Evolutionary conservation across 495 filamentous ascomycete species (phyloP).

Genomic region (Podospora tetraspora): DNA sequence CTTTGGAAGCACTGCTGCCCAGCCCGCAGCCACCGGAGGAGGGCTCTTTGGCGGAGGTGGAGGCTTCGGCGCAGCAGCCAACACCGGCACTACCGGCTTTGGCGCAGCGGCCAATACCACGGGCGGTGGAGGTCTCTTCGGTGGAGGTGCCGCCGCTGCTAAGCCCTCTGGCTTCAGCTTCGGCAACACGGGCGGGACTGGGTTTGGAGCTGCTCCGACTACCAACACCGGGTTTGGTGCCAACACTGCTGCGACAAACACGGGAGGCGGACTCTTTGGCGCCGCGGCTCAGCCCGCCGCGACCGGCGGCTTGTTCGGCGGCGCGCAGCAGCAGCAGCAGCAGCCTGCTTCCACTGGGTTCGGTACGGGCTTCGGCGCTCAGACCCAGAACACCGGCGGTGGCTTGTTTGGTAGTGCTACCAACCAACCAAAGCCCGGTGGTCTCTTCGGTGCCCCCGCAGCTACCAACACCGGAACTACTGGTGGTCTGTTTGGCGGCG

Average conservation of each 20-base stretch:
- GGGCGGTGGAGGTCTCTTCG: slow-evolving; percentile 39
- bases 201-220: slow-evolving; percentile 28
- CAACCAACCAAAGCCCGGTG: slow-evolving; percentile 41
- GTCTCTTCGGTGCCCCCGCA: slow-evolving; percentile 46
- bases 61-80: slow-evolving; percentile 31
- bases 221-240: slow-evolving; percentile 22
- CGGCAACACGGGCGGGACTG: slow-evolving; percentile 27
- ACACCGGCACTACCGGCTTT: slow-evolving; percentile 34
- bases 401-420: slow-evolving; percentile 54
- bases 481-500: slow-evolving; percentile 43
- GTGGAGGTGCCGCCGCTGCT: slow-evolving; percentile 25
- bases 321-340: slow-evolving; percentile 22
- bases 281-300: slow-evolving; percentile 24
- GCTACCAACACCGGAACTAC: slow-evolving; percentile 29
- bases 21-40: slow-evolving; percentile 16
- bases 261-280: slow-evolving; percentile 60
- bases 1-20: slow-evolving; percentile 28
- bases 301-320: slow-evolving; percentile 48
- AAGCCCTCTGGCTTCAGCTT: slow-evolving; percentile 34
- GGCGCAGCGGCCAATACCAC: slow-evolving; percentile 32
- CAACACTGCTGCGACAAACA: slow-evolving; percentile 32
- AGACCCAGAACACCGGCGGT: slow-evolving; percentile 36
- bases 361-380: slow-evolving; percentile 24
- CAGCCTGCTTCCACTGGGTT: slow-evolving; percentile 20
- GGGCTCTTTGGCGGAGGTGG: slow-evolving; percentile 11